A percentile compares a stretch with the other conserved stretches of the same genome.
These are phyloP conservation scores for Pyricularia pennisetigena DNA, from an alignment of 2,329 filamentous ascomycete genomes.

Conservation along the genomic window DNA sequence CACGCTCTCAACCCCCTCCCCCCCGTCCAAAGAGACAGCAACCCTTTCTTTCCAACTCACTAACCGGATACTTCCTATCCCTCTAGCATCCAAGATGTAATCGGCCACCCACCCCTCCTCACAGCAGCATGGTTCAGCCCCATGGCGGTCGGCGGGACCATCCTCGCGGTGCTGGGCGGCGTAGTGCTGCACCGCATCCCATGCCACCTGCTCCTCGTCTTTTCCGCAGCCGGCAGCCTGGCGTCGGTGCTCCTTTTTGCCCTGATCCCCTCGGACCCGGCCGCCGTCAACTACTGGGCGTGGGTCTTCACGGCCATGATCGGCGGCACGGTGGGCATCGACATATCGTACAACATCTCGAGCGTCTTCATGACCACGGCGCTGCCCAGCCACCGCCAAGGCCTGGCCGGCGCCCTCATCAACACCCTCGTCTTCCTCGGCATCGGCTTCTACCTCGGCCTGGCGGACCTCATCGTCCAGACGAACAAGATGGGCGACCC, in stretches of 20 bases:
- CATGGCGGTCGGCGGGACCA: slow-evolving; percentile 56
- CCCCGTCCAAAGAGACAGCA: slow-evolving; percentile 10
- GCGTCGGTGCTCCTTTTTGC: slow-evolving; percentile 53
- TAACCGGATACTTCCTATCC: slow-evolving; percentile 13
- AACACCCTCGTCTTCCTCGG: slow-evolving; percentile 63
- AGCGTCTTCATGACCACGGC: slow-evolving; percentile 72
- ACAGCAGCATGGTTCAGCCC: slow-evolving; percentile 62
- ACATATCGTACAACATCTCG: slow-evolving; percentile 65
- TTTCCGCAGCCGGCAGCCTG: slow-evolving; percentile 51
- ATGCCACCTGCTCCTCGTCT: slow-evolving; percentile 50
- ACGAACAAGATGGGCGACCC: slow-evolving; percentile 12
- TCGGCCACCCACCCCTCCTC: slow-evolving; percentile 48
- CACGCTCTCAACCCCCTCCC: slow-evolving; percentile 26
- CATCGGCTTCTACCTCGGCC: slow-evolving; percentile 61
- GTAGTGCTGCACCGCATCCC: slow-evolving; percentile 58
- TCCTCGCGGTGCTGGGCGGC: slow-evolving; percentile 53
- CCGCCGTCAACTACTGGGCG: slow-evolving; percentile 51
- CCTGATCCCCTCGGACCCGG: slow-evolving; percentile 46
- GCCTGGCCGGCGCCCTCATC: slow-evolving; percentile 60
- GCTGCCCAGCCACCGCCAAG: slow-evolving; percentile 56
- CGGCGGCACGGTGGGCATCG: slow-evolving; percentile 61
- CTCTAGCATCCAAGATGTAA: slow-evolving; percentile 47
- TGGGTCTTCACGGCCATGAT: slow-evolving; percentile 65
- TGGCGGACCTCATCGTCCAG: slow-evolving; percentile 53
- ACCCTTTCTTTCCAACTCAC: too few species aligned